Evolutionary conservation across 2,329 filamentous ascomycete species (phyloP), one percentile per base, ranked within the genome.

Genomic region (Epichloe sibirici): DNA sequence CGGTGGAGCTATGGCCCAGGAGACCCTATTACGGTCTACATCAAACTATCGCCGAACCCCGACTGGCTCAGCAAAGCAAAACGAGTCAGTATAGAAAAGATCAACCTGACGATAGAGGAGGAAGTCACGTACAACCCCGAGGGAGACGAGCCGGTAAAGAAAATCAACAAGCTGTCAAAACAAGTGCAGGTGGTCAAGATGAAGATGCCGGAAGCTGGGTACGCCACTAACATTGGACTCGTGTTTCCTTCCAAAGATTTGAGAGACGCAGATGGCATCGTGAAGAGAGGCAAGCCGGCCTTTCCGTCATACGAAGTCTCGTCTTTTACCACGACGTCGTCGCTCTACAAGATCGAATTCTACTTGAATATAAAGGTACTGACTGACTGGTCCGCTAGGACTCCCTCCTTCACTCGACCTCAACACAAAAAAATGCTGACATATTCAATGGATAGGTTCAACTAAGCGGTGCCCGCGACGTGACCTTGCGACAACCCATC

Each of bases 71-170:
- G 73, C 65, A 97, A 96, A 69, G 90, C 91, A 47, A 88, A 85
- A 66, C 88, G 88, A 65, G 90, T 97, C 51, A 91, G 88, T 44
- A 94, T 98, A 63, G 85, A 90, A 64, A 93, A 93, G 64, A 93
- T 98, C 59, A 95, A 90, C 1, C 83, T 97, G 43, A 82, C 83
- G 12, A 94, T 98, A 60, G 93, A 97, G 64, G 93, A 98, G 69
- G 91, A 97, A 66, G 95, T 97, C 54, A 94, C 93, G n/a, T 98
- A 88, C 71, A 97, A 98, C 59, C 93, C 93, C 34, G 91, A 97
- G 69, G 93, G 93, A 48, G 93, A 97, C 64, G 93, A 97, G 65
- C 90, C 90, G 31, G 87, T 87, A 35, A 88, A 88, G 58, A 96
- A 95, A 68, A 75, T 89, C 59, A 96, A 95, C 69, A 86, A 84